Percentiles rank a stretch among this genome's conserved stretches.
phyloP scores from a whole-genome alignment of 139 green algal species.

The Chlorella sp. region DNA sequence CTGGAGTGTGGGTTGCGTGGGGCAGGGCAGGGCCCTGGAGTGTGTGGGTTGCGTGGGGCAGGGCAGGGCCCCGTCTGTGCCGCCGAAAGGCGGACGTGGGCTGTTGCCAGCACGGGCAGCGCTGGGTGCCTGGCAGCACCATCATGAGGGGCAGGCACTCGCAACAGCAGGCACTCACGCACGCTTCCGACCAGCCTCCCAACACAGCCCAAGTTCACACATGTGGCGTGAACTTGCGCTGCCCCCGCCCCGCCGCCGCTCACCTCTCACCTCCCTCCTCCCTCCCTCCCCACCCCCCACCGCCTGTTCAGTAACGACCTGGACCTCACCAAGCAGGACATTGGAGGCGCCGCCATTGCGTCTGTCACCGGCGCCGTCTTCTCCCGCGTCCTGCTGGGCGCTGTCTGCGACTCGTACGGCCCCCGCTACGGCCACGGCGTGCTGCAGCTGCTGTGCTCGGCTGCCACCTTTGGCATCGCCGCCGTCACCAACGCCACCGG shows the following conservation, averaged over 20 bases:
- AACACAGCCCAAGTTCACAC: neutral
- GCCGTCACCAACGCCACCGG: conserved; percentile 58
- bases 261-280: neutral
- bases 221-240: neutral
- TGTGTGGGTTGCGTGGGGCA: no score
- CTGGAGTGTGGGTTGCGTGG: neutral
- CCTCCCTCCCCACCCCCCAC: neutral
- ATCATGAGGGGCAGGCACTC: no score
- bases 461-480: conserved; percentile 50
- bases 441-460: conserved; percentile 43
- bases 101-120: no score
- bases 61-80: no score
- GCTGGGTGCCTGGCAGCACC: no score
- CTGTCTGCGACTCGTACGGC: conserved; percentile 81
- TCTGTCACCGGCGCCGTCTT: conserved; percentile 58
- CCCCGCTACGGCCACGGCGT: conserved; percentile 72
- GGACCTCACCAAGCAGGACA: conserved; percentile 72
- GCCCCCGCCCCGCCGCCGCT: neutral
- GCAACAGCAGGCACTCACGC: no score
- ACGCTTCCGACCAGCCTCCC: no score
- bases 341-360: conserved; percentile 55
- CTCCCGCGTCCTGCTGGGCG: conserved; percentile 54
- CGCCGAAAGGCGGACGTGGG: no score
- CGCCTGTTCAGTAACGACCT: conserved; percentile 73
- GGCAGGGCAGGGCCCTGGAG: no score